A percentile compares a stretch with the other conserved stretches of the same genome.
These are phyloP conservation scores for Pilatotrama ljubarskyi DNA, from an alignment of 768 basidiomycete species.

Conservation along the genomic window DNA sequence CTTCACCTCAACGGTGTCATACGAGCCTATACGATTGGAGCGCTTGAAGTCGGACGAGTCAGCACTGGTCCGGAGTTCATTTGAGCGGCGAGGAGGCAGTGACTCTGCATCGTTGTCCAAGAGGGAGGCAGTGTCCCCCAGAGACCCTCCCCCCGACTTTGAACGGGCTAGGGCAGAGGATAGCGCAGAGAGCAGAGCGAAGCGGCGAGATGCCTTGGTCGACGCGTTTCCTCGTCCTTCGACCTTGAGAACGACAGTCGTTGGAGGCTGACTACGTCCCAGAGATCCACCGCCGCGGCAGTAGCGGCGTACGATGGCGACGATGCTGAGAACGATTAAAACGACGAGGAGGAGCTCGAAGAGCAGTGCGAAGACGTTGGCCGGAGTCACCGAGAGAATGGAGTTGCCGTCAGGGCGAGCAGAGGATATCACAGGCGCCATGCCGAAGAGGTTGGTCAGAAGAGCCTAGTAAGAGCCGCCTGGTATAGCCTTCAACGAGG, in stretches of 20 bases:
- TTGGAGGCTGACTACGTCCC: background rate
- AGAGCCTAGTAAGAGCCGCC: no score
- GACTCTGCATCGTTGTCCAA: background rate
- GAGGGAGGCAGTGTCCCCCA: background rate
- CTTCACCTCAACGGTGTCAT: no score
- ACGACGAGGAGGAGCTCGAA: slow-evolving; percentile 5
- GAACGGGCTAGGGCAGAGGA: background rate
- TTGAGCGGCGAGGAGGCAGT: no score
- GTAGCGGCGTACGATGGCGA: background rate
- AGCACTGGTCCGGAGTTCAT: background rate
- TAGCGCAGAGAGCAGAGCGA: background rate
- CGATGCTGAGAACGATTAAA: background rate
- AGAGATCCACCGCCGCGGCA: background rate
- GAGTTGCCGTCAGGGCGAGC: no score
- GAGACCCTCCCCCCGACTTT: no score
- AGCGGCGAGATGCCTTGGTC: background rate
- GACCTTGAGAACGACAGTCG: background rate
- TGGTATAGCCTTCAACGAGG: no score
- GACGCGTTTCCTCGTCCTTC: background rate
- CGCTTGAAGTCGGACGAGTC: background rate
- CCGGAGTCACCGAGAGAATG: background rate
- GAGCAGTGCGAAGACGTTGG: slow-evolving; percentile 1
- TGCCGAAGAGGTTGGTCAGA: no score
- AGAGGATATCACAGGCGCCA: no score
- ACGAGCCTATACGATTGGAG: no score